Conservation (phyloP, 345 rosid species). For the Pistacia atlantica region DNA sequence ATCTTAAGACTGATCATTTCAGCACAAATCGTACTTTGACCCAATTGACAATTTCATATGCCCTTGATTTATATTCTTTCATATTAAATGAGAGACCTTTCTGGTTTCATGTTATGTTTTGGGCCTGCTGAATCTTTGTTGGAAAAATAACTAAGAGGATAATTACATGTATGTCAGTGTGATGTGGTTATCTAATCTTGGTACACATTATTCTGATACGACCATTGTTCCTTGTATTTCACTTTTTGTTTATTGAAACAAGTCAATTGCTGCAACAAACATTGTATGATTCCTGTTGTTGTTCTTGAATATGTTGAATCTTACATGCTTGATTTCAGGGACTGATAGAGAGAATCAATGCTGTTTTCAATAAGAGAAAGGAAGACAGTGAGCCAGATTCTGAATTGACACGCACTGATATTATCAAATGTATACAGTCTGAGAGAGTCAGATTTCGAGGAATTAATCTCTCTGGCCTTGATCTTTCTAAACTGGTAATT, state of each 20-base stretch:
- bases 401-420: constrained; percentile 77
- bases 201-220: background rate
- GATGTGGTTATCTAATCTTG: constrained; percentile 7
- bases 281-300: constrained; percentile 6
- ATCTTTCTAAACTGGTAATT: constrained; percentile 92
- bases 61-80: background rate
- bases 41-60: background rate
- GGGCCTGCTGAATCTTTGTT: background rate
- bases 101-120: background rate
- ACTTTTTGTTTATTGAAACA: background rate
- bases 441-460: constrained; percentile 81
- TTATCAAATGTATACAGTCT: constrained; percentile 88
- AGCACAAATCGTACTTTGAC: background rate
- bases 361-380: constrained; percentile 47
- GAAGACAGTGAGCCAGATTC: constrained; percentile 57
- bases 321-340: constrained; percentile 48
- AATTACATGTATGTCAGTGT: background rate
- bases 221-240: background rate
- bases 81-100: background rate
- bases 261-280: background rate
- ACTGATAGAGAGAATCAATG: constrained; percentile 57
- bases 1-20: background rate
- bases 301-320: background rate
- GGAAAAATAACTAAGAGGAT: background rate
- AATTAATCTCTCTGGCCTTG: constrained; percentile 83